A percentile compares a stretch with the other conserved stretches of the same genome.
Conservation (phyloP, 2,329 filamentous ascomycete genomes). For the Ceratocystis huliohia region DNA sequence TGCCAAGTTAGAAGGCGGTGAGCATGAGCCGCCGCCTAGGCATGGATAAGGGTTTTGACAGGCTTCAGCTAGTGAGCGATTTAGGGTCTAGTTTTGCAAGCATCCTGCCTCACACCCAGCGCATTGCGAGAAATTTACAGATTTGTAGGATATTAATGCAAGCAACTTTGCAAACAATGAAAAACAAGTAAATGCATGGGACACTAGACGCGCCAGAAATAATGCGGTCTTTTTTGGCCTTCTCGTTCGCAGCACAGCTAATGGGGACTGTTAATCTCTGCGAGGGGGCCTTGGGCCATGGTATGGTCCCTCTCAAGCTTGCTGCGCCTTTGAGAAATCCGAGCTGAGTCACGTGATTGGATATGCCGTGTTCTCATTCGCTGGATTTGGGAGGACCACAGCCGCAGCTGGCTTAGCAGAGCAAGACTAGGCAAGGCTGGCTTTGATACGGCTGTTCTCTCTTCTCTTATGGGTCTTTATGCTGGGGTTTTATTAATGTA, state of each 20-base stretch:
- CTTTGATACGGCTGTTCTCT: too few species aligned
- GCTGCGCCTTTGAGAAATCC: constrained; percentile 8
- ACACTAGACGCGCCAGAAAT: background rate
- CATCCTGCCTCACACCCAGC: too few species aligned
- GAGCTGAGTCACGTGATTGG: background rate
- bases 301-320: constrained; percentile 10
- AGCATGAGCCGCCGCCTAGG: background rate
- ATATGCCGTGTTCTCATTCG: background rate
- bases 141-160: too few species aligned
- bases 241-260: background rate
- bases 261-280: background rate
- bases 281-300: background rate
- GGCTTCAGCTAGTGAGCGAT: background rate
- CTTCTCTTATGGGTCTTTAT: background rate
- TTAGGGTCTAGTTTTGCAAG: background rate
- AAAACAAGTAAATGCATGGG: background rate
- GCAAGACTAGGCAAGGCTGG: background rate
- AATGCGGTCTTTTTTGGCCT: background rate
- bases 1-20: constrained; percentile 9
- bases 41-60: background rate
- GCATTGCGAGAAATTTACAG: background rate
- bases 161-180: too few species aligned
- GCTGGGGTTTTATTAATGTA: background rate
- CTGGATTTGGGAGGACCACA: background rate
- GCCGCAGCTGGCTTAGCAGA: background rate